Evolutionary conservation across 805 yeast genomes (phyloP), one percentile per base, ranked within the genome.

Genomic region (Kuraishia ogatae): DNA sequence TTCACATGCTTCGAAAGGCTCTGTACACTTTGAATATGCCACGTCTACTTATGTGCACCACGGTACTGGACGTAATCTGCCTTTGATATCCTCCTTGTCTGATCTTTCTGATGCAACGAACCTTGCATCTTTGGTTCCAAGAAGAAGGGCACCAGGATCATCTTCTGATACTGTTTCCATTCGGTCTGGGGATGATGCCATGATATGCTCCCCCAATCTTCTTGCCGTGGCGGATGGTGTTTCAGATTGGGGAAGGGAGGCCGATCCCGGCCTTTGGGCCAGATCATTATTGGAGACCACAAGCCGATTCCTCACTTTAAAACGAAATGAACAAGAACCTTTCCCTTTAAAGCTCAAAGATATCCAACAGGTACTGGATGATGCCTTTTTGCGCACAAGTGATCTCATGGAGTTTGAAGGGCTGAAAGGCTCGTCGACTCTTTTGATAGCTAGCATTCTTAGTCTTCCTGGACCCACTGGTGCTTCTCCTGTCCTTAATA

Each of bases 211-310:
- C 2, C 81, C 83, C 0, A 72, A 79, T 3, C 72, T 79, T 49
- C 61, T 80, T 54, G 84, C 80, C 1, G 73, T 80, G 2, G 83
- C 84, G 2, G 84, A 80, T 61, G 84, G 84, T 1, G 81, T 80
- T 7, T 75, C 81, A 21, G 82, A 82, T 1, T 80, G 83, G 83
- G 71, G 75, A 20, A 71, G 68, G 47, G 75, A 76, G 54, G 69
- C 78, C 13, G 69, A 75, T 28, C 73, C 80, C 22, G 83, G 83
- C 1, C 68, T 78, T 20, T 80, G 82, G 80, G 75, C 83, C 1
- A 68, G 83, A 53, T 71, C 77, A 1, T 75, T 79, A 73, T 62
- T 80, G 52, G 84, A 80, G 60, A 78, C 81, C 5, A 68, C 78
- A 54, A 72, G 79, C 57, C 59, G 81, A 24, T 64, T 74, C 21